Evolutionary conservation across 2,329 filamentous ascomycete genomes (phyloP).

Genomic region (Verticillium albo-atrum): DNA sequence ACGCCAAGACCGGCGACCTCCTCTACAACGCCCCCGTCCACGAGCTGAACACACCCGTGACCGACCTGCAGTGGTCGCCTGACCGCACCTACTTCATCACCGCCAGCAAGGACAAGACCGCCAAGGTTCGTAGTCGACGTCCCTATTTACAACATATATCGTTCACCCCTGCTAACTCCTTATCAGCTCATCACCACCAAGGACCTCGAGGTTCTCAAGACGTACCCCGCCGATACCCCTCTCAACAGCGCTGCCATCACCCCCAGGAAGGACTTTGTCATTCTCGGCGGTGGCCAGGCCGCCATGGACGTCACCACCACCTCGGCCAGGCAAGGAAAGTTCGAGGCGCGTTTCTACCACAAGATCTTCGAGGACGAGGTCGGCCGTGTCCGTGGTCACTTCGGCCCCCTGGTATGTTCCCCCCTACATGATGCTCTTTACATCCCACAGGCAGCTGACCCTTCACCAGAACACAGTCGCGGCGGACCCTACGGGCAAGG

Average conservation of each 20-base stretch:
- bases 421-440: too few relatives aligned
- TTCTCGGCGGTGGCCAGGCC: conserved; percentile 95
- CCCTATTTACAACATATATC: conserved; percentile 2
- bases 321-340: conserved; percentile 91
- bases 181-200: conserved; percentile 71
- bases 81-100: conserved; percentile 99
- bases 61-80: conserved; percentile 89
- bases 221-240: conserved; percentile 85
- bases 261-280: conserved; percentile 94
- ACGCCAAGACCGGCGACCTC: conserved; percentile 85
- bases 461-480: conserved; percentile 75
- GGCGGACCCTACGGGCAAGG: conserved; percentile 83
- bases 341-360: conserved; percentile 99
- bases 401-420: conserved; percentile 66
- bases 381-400: conserved; percentile 93
- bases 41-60: conserved; percentile 77
- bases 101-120: conserved; percentile 94
- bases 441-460: neutral
- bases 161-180: conserved; percentile 1
- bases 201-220: conserved; percentile 90
- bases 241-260: conserved; percentile 95
- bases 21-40: conserved; percentile 79
- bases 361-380: conserved; percentile 99
- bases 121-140: conserved; percentile 58
- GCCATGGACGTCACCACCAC: conserved; percentile 99